Percentiles rank a stretch among this genome's conserved stretches.
phyloP scores from a whole-genome alignment of 768 basidiomycete genomes.

The Hemileccinum impolitum region DNA sequence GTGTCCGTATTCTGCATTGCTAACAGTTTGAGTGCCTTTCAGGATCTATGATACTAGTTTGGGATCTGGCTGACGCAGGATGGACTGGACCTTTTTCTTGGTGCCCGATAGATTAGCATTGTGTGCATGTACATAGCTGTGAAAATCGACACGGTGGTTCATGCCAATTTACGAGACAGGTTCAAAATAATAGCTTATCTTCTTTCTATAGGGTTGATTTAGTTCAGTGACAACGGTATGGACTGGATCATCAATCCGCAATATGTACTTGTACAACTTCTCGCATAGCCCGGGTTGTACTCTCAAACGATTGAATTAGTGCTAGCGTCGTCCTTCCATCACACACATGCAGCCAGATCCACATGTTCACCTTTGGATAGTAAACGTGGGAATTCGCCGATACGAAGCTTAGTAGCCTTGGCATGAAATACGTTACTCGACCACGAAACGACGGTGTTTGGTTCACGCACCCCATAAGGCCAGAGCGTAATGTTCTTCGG shows the following conservation, averaged over 20 bases:
- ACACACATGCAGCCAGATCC: too few species aligned
- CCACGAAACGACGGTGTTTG: not conserved
- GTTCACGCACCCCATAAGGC: not conserved
- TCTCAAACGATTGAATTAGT: too few species aligned
- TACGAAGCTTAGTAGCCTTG: slow-evolving; percentile 2
- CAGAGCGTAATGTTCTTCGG: slow-evolving; percentile 1
- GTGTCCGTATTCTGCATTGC: not conserved
- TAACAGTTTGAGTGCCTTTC: not conserved
- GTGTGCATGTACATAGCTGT: not conserved
- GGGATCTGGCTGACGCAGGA: not conserved
- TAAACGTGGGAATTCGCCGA: not conserved
- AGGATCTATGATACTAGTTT: slow-evolving; percentile 8
- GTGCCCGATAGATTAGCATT: not conserved
- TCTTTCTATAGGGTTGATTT: too few species aligned
- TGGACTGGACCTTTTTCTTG: not conserved
- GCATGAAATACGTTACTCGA: not conserved
- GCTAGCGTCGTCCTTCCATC: too few species aligned
- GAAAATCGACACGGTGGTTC: too few species aligned
- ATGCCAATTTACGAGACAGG: too few species aligned
- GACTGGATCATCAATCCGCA: too few species aligned
- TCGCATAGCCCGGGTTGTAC: too few species aligned
- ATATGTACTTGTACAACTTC: too few species aligned
- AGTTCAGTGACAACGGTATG: too few species aligned
- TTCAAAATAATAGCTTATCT: too few species aligned
- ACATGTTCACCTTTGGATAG: not conserved